Conservation (phyloP, 805 yeast species). For the Ogataea allantospora region DNA sequence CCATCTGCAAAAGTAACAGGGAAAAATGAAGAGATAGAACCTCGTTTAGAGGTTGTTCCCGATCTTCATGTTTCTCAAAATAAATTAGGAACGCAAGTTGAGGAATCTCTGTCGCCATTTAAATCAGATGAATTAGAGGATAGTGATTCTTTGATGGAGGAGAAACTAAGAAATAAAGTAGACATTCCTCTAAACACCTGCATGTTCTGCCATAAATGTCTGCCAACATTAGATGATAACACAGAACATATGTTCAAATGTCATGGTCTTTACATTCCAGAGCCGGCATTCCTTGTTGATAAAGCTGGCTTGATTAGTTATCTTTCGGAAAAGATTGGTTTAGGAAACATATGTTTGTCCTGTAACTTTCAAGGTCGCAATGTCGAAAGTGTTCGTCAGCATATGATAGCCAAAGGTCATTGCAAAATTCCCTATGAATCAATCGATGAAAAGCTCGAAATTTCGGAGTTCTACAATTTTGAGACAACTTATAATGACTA, state of each 20-base stretch:
- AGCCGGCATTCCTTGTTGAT: constrained; percentile 64
- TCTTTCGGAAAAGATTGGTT: constrained; percentile 75
- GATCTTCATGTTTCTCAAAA: too few relatives aligned
- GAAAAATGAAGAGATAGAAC: too few relatives aligned
- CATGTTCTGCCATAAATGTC: constrained; percentile 44
- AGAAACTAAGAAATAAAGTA: constrained; percentile 44
- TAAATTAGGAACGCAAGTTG: too few relatives aligned
- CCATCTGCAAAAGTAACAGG: too few relatives aligned
- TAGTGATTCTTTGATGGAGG: constrained; percentile 40
- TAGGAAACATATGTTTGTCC: constrained; percentile 78
- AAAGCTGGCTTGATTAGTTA: constrained; percentile 69
- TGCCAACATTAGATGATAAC: constrained; percentile 41
- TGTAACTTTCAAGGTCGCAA: constrained; percentile 85
- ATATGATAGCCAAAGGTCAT: constrained; percentile 82
- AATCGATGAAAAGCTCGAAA: constrained; percentile 69
- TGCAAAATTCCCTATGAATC: constrained; percentile 86
- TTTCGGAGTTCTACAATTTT: constrained; percentile 84
- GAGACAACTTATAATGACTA: constrained; percentile 53
- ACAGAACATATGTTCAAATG: constrained; percentile 70
- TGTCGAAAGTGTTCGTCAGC: constrained; percentile 85
- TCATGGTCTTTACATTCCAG: constrained; percentile 91
- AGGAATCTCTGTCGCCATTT: too few relatives aligned
- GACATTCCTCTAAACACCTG: constrained; percentile 51
- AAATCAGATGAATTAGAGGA: constrained; percentile 32
- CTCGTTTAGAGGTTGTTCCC: too few relatives aligned